Base-by-base conservation (phyloP, 345 rosid genomes). In the Eucalyptus dawsonii region DNA sequence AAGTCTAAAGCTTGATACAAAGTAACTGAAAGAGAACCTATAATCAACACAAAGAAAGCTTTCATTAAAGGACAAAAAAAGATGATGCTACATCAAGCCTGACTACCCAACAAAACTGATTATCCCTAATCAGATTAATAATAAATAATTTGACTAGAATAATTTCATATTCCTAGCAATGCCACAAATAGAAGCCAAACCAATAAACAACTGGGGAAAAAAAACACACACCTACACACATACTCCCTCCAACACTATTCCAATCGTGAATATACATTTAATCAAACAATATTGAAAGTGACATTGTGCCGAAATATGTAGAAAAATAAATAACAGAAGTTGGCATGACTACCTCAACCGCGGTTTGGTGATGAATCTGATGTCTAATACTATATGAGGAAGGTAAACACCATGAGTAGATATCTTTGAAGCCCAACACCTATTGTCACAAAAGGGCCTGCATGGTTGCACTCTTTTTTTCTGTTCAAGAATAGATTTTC, bases 351-450 rank as follows among this genome's bases (percentile, higher is more conserved):
- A 97, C 99, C 98, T 95, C 98, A 89, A 93, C 93, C 54, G 94
- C 44, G 5, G 98, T 94, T 67, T 94, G 98, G 60, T 95, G 96
- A 94, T 94, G 95, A 88, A 94, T 89, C 13, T n/a, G 96, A 91
- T 89, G 95, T 72, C 92, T 87, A 92, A 91, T 65, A 49, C 90
- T 91, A 91, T 89, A 91, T 86, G 91, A 90, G 86, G 90, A 90
- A 49, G 95, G 95, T 31, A 44, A 81, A 87, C 88, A 90, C 92
- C 92, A 92, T 22, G 92, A 87, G 90, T 91, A 90, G 87, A 90
- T 88, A 87, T 94, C 94, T 93, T 93, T 91, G 94, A 94, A 93
- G 92, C 94, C 91, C 88, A 89, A 92, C 91, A 94, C 95, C 99
- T 96, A 94, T 69, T 31, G 88, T 47, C 80, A 81, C 62, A n/a